Percentiles rank a stretch among this genome's conserved stretches.
Evolutionary conservation across 805 yeast species (phyloP).

Genomic region (Metschnikowia dekortorum): DNA sequence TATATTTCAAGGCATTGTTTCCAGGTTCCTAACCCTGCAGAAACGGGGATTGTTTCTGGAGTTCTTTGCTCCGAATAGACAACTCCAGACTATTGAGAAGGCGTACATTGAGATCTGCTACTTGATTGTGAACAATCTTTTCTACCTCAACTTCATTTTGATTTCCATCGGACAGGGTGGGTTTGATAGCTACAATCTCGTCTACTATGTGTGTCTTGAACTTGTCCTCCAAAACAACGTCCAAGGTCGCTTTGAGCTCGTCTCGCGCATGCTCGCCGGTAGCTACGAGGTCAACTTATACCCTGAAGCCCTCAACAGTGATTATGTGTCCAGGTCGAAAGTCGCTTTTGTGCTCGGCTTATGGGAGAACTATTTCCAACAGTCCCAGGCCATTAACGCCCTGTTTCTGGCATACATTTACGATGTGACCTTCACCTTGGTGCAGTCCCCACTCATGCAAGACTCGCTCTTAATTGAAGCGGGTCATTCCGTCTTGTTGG

Average conservation of each 20-base stretch:
- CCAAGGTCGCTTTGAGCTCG: conserved; percentile 13
- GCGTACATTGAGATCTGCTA: conserved; percentile 26
- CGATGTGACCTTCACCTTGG: conserved; percentile 31
- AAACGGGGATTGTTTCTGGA: conserved; percentile 10
- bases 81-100: conserved; percentile 15
- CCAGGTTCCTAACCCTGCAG: conserved; percentile 30
- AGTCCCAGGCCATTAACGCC: conserved; percentile 11
- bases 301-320: conserved; percentile 22
- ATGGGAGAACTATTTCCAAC: conserved; percentile 43
- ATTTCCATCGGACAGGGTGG: conserved; percentile 60
- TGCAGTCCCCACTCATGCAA: conserved; percentile 16
- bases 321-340: conserved; percentile 33
- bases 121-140: conserved; percentile 37
- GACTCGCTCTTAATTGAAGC: conserved; percentile 48
- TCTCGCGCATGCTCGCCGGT: conserved; percentile 28
- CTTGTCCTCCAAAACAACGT: conserved; percentile 23
- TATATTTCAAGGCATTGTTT: conserved; percentile 46
- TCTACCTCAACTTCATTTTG: conserved; percentile 44
- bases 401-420: conserved; percentile 23
- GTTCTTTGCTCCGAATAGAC: conserved; percentile 17
- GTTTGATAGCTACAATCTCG: conserved; percentile 59
- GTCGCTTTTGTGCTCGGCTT: conserved; percentile 44
- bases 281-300: conserved; percentile 32
- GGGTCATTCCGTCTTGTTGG: conserved; percentile 54
- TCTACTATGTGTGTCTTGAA: conserved; percentile 48